phyloP scores from a whole-genome alignment of 164 flowering plant species.

The Aristolochia contorta region DNA sequence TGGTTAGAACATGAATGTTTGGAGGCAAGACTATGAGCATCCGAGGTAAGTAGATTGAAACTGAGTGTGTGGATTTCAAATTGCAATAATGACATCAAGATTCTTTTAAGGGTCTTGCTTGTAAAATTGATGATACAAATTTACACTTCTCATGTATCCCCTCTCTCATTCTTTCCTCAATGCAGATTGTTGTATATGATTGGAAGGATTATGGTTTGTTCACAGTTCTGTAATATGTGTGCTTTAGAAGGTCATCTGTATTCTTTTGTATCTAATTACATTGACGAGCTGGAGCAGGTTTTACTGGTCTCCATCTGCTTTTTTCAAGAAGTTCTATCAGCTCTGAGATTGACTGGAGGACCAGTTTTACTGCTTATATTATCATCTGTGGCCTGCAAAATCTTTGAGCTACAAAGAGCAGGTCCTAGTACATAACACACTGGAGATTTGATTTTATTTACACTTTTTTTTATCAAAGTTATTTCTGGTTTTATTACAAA shows the following conservation, averaged over 20 bases:
- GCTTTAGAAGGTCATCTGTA: neutral
- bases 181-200: neutral
- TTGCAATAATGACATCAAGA: conserved; percentile 3
- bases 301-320: neutral
- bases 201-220: neutral
- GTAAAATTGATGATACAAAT: neutral
- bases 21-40: neutral
- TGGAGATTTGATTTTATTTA: too few species aligned
- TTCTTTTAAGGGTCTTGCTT: conserved; percentile 1
- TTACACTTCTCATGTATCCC: neutral
- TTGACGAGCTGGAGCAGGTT: conserved; percentile 1
- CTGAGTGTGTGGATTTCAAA: conserved; percentile 1
- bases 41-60: neutral
- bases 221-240: neutral
- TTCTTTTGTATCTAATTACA: conserved; percentile 4
- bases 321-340: neutral
- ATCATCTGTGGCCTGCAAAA: too few species aligned
- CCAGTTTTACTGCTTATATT: neutral
- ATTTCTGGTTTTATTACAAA: too few species aligned
- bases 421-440: too few species aligned
- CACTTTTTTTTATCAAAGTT: too few species aligned
- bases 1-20: neutral
- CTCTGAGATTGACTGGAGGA: neutral
- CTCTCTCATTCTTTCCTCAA: conserved; percentile 4
- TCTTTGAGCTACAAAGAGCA: too few species aligned